Base-by-base conservation (phyloP, 768 basidiomycete species). In the Lentinula detonsa region DNA sequence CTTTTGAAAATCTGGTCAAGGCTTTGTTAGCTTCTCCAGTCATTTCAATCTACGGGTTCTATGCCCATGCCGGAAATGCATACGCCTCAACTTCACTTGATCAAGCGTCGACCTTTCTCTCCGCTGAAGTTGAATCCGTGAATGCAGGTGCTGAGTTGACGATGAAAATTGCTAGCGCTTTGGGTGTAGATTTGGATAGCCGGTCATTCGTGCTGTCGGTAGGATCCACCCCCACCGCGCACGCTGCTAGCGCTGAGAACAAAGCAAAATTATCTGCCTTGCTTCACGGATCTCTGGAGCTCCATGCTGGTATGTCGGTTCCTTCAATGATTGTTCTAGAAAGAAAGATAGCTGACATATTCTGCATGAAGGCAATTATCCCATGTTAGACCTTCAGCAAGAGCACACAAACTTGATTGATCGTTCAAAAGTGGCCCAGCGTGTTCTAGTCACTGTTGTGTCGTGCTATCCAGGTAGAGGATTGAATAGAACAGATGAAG, bases 171-270 rank as follows among this genome's bases (percentile, higher is more conserved):
- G 72, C 86, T 34, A 69, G 74, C 8, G 74, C 75, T 13, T 67
- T 74, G 11, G 69, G 72, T 42, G 68, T 63, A n/a, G 53, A 61
- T 4, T 61, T 69, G 43, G 71, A 78, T 57, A 73, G 75, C 5
- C 71, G 75, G 40, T 79, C 82, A 5, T 93, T 90, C 65, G 80
- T 91, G 1, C 74, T 95, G 39, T 88, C 89, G 2, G 86, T 94
- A 1, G 92, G 93, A 21, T 88, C 91, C n/a, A 94, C 93, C 2
- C 93, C 93, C 1, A 87, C 92, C 2, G 93, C 92, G 0, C 90
- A 93, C 68, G 87, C 88, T 9, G 90, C 88, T 11, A 84, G 81
- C 34, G 74, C 79, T 23, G 82, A 79, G 65, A 77, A 77, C 18
- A 77, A 75, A 54, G 72, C 74, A 15, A 69, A 75, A 48, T 68